Evolutionary conservation across 2,329 filamentous ascomycete species (phyloP).

Genomic region (Neopestalotiopsis sp.): DNA sequence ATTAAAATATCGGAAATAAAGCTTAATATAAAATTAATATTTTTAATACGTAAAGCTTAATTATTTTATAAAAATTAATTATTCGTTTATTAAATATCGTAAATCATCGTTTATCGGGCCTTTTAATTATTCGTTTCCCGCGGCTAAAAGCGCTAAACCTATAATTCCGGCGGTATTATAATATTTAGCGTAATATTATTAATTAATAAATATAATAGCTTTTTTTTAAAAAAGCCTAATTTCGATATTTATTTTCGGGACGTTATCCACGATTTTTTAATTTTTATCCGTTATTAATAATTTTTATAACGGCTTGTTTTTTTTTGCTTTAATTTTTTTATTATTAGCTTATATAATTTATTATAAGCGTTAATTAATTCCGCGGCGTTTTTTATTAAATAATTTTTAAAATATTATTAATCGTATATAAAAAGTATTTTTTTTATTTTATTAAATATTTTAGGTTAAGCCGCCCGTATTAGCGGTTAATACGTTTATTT

Average conservation of each 20-base stretch:
- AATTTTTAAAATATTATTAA: not conserved
- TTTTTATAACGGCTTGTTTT: not conserved
- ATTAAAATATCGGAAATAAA: too few species aligned
- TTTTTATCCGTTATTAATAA: not conserved
- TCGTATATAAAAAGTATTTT: not conserved
- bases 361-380: not conserved
- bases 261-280: not conserved
- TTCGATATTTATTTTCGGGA: not conserved
- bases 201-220: not conserved
- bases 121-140: too few species aligned
- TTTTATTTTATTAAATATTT: not conserved
- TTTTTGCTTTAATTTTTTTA: not conserved
- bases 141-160: too few species aligned
- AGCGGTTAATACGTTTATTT: not conserved
- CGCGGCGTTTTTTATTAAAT: not conserved
- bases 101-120: too few species aligned
- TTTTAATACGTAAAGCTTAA: too few species aligned
- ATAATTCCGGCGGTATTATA: too few species aligned
- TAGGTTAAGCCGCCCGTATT: not conserved
- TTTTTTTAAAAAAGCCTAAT: not conserved
- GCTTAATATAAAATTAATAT: too few species aligned
- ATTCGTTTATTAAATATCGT: too few species aligned
- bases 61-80: too few species aligned
- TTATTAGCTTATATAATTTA: not conserved
- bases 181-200: too few species aligned